phyloP scores from a whole-genome alignment of 2,329 filamentous ascomycete species.

The Fusarium sp. region DNA sequence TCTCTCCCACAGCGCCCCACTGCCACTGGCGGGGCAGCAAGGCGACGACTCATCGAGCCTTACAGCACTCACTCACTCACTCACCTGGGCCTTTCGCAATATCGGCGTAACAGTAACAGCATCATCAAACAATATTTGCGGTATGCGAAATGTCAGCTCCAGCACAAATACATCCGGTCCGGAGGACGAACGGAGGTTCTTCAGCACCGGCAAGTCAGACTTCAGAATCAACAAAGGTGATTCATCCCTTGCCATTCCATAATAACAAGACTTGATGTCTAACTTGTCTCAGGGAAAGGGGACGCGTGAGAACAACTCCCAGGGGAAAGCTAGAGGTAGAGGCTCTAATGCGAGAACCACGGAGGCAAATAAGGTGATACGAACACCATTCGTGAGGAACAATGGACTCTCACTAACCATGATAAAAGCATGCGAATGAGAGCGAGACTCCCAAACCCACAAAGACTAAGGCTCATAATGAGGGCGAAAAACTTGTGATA shows the following conservation, averaged over 20 bases:
- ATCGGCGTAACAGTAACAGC: conserved; percentile 40
- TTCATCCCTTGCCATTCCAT: conserved; percentile 21
- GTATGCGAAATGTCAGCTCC: conserved; percentile 56
- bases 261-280: conserved; percentile 37
- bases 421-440: conserved; percentile 47
- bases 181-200: conserved; percentile 53
- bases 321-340: conserved; percentile 46
- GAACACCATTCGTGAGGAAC: not conserved
- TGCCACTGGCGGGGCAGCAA: conserved; percentile 47
- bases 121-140: conserved; percentile 29
- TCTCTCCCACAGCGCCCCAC: conserved; percentile 45
- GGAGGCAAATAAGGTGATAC: conserved; percentile 50
- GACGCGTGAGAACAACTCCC: conserved; percentile 42
- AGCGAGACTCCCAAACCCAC: conserved; percentile 50
- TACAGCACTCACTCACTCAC: conserved; percentile 33
- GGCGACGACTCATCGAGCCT: conserved; percentile 50
- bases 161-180: conserved; percentile 53
- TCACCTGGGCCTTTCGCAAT: conserved; percentile 29
- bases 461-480: conserved; percentile 53
- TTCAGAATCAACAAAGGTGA: conserved; percentile 51
- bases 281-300: conserved; percentile 44
- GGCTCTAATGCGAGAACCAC: conserved; percentile 48
- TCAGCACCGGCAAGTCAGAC: conserved; percentile 45
- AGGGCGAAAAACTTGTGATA: conserved; percentile 85
- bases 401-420: conserved; percentile 35